These are phyloP conservation scores for Mycena citricolor DNA, from an alignment of 1,284 basidiomycete genomes.

Conservation along the genomic window DNA sequence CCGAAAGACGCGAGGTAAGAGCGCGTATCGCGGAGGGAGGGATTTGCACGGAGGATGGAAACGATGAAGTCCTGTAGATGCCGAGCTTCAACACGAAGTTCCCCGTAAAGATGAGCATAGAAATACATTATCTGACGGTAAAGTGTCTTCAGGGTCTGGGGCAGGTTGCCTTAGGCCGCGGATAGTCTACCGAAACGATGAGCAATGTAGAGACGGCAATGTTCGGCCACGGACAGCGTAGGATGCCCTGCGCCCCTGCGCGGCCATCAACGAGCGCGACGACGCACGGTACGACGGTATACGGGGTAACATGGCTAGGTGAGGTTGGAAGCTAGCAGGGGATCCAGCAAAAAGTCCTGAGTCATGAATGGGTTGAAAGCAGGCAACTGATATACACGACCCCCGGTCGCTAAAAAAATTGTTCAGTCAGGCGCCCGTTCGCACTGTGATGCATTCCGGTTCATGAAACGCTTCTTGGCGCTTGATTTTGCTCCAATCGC, in stretches of 20 bases:
- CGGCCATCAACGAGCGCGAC: no score
- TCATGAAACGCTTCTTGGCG: no score
- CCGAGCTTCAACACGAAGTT: no score
- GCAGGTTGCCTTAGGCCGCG: conserved; percentile 42
- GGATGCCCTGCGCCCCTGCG: conserved; percentile 57
- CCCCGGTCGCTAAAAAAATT: no score
- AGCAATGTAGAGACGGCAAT: conserved; percentile 6
- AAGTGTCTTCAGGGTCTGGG: conserved; percentile 45
- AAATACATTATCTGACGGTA: conserved; percentile 54
- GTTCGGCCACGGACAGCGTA: conserved; percentile 54
- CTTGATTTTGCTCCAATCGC: no score
- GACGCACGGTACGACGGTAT: conserved; percentile 16
- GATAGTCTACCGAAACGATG: conserved; percentile 44
- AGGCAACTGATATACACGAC: no score
- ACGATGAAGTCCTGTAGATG: conserved; percentile 95
- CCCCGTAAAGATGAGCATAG: conserved; percentile 1
- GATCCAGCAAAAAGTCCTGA: no score
- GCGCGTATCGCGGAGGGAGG: conserved; percentile 88
- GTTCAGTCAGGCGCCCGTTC: no score
- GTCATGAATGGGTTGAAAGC: no score
- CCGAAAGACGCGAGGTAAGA: conserved; percentile 89
- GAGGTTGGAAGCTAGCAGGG: no score
- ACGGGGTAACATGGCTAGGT: conserved; percentile 24
- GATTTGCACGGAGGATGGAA: conserved; percentile 91
- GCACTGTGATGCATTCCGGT: no score